Base-by-base conservation (phyloP, 352 stramenopile genomes). In the Phytophthora pini region DNA sequence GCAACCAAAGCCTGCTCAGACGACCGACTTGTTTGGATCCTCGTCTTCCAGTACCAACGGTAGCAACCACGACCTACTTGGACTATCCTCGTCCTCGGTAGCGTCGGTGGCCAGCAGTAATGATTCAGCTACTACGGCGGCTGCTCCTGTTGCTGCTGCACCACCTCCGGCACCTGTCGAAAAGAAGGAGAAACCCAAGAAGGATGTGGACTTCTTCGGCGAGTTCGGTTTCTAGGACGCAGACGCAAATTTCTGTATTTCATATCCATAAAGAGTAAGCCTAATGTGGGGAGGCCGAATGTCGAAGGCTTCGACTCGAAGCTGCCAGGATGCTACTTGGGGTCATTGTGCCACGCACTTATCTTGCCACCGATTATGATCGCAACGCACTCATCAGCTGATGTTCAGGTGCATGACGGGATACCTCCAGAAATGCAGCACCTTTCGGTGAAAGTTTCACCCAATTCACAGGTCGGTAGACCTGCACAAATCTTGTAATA, bases 151-250 rank as follows among this genome's bases (percentile, higher is more conserved):
- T n/a, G 55, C 69, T 24, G 39, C 69, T 10, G 51, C 65, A 5
- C 38, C 73, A 9, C 63, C 74, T 5, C 67, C 77, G 22, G 74
- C 74, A 20, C 74, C 76, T 22, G 70, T 74, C 44, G 58, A 39
- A 57, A 20, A 61, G 53, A 55, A 65, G 41, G 51, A 75, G 56
- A 66, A 74, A 38, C 74, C 79, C 47, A 91, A 92, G 80, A 93
- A 93, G 62, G 80, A 94, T 49, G 85, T 94, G 20, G 85, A 94
- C 60, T 94, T 94, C 62, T 94, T 94, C 50, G 82, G 81, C 10
- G 85, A 94, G 69, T 94, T 92, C 56, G 85, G 85, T 8, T 89
- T 91, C 53, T 94, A 81, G 39, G n/a, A 10, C 31, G 26, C 10
- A 43, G 24, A 10, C 48, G 65, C 50, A 34, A 66, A 46, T 24